Percentiles rank a stretch among this genome's conserved stretches.
phyloP scores from a whole-genome alignment of 805 yeast species.

The Wickerhamiella qilinensis region DNA sequence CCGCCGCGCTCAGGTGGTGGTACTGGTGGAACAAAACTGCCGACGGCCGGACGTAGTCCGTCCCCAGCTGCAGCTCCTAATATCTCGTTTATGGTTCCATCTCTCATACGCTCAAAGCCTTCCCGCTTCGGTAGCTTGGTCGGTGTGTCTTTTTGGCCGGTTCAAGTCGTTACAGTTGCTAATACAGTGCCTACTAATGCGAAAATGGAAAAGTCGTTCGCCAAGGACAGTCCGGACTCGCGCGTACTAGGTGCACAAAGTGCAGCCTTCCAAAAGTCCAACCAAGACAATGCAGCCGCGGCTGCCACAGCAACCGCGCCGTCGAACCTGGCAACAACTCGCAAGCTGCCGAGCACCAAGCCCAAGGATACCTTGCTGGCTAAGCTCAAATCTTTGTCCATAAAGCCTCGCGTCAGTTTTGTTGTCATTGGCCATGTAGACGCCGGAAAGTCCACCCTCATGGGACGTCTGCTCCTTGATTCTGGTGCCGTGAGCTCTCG shows the following conservation, averaged over 20 bases:
- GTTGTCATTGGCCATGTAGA: conserved; percentile 80
- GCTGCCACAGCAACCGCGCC: background rate
- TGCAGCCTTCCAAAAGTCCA: conserved; percentile 11
- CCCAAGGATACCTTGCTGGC: conserved; percentile 4
- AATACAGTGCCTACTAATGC: conserved; percentile 8
- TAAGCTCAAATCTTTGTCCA: conserved; percentile 2
- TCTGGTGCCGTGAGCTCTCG: conserved; percentile 49
- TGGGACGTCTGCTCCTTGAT: conserved; percentile 59
- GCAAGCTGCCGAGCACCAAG: conserved; percentile 4
- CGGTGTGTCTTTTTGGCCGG: background rate
- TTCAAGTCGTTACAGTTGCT: conserved; percentile 4
- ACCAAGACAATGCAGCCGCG: background rate
- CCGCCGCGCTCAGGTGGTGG: background rate
- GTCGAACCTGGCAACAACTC: background rate
- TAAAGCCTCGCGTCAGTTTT: conserved; percentile 46
- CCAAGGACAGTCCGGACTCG: conserved; percentile 75
- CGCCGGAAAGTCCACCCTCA: conserved; percentile 68
- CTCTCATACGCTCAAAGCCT: conserved; percentile 1
- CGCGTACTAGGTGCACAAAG: conserved; percentile 41
- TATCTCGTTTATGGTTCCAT: background rate
- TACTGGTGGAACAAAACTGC: no score
- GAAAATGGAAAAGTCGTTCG: conserved; percentile 32
- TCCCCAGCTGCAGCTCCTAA: background rate
- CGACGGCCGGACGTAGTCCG: background rate
- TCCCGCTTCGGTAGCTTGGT: conserved; percentile 5